A percentile compares a stretch with the other conserved stretches of the same genome.
Evolutionary conservation across 2,329 filamentous ascomycete genomes (phyloP).

Genomic region (Penicillium sp.): DNA sequence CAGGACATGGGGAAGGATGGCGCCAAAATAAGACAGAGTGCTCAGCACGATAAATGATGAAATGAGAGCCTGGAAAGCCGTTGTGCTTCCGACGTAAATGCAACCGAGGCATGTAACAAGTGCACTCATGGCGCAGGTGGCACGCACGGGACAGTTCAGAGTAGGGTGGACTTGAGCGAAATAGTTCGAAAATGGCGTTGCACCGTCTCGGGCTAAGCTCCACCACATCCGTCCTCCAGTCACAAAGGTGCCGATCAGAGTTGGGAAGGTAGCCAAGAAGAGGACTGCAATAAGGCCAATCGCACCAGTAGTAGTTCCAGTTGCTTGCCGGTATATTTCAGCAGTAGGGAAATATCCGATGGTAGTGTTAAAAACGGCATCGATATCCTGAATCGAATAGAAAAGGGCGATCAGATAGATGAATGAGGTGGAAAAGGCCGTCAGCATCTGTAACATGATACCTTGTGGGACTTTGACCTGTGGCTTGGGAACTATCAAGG

Average conservation of each 20-base stretch:
- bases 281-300: slow-evolving; percentile 59
- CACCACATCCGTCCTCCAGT: slow-evolving; percentile 63
- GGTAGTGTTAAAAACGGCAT: slow-evolving; percentile 56
- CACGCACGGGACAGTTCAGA: slow-evolving; percentile 59
- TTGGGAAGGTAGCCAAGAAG: slow-evolving; percentile 57
- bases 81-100: slow-evolving; percentile 68
- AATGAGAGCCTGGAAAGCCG: slow-evolving; percentile 70
- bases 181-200: slow-evolving; percentile 57
- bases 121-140: slow-evolving; percentile 56
- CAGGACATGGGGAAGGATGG: slow-evolving; percentile 63
- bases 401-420: slow-evolving; percentile 54
- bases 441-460: slow-evolving; percentile 50
- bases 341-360: slow-evolving; percentile 62
- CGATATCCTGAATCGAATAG: slow-evolving; percentile 46
- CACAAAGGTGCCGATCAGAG: slow-evolving; percentile 59
- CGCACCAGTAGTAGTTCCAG: slow-evolving; percentile 55
- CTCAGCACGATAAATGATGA: slow-evolving; percentile 62
- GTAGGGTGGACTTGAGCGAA: slow-evolving; percentile 53
- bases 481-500: slow-evolving; percentile 29
- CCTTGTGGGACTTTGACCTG: slow-evolving; percentile 49
- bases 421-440: slow-evolving; percentile 48
- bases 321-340: slow-evolving; percentile 67
- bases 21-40: slow-evolving; percentile 64
- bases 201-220: slow-evolving; percentile 63
- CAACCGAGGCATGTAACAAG: slow-evolving; percentile 62